These are phyloP conservation scores for Rachicladosporium sp. DNA, from an alignment of 2,329 filamentous ascomycete species.

Conservation along the genomic window DNA sequence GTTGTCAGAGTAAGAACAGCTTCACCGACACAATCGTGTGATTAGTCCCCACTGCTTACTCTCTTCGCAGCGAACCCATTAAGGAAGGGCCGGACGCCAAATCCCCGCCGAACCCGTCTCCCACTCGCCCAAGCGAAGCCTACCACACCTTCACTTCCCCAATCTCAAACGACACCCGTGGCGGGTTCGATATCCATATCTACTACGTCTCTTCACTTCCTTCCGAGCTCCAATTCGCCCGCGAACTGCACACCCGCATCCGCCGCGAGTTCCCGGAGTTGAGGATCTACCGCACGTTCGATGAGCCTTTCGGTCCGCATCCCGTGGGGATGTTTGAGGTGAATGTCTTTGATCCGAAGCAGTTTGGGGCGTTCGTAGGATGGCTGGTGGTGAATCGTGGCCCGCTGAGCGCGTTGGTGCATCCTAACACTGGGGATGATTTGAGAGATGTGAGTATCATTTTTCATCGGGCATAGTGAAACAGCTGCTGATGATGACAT, in stretches of 20 bases:
- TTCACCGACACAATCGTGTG: too few relatives aligned
- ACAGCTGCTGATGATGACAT: too few relatives aligned
- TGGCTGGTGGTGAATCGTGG: constrained; percentile 78
- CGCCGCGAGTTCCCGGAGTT: constrained; percentile 77
- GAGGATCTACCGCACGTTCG: constrained; percentile 67
- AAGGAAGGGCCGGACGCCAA: constrained; percentile 56
- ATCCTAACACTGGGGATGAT: constrained; percentile 66
- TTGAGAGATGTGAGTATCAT: constrained; percentile 36
- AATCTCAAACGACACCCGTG: constrained; percentile 50
- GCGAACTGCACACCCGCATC: constrained; percentile 64
- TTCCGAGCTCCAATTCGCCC: constrained; percentile 54
- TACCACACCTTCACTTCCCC: constrained; percentile 60
- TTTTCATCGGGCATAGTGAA: too few relatives aligned
- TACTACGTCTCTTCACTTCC: constrained; percentile 59
- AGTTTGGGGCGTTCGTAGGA: constrained; percentile 79
- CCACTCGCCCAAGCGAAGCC: constrained; percentile 47
- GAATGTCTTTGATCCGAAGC: constrained; percentile 67
- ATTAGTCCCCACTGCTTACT: too few relatives aligned
- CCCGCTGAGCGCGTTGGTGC: constrained; percentile 64
- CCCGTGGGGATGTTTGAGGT: constrained; percentile 86
- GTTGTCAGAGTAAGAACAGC: constrained; percentile 27
- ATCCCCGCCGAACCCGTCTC: constrained; percentile 56
- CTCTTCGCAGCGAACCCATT: background rate
- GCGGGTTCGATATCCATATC: constrained; percentile 78
- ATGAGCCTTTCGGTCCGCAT: constrained; percentile 69